Percentiles rank a stretch among this genome's conserved stretches.
These are phyloP conservation scores for Protomyces macrosporus DNA, from an alignment of 1,139 yeast species.

Conservation along the genomic window DNA sequence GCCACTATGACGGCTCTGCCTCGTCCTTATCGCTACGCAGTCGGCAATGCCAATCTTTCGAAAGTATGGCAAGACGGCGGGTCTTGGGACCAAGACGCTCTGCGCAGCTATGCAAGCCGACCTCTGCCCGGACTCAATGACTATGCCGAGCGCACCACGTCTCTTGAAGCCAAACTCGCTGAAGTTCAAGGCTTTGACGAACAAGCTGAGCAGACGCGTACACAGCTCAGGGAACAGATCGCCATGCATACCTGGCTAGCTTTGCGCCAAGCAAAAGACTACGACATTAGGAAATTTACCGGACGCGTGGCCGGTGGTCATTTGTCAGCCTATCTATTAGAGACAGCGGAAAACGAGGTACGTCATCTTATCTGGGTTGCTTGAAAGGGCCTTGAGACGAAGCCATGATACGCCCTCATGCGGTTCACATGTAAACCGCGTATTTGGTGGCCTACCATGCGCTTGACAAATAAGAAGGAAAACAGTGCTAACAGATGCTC, in stretches of 20 bases:
- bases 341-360: not conserved
- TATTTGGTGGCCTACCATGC: too few relatives aligned
- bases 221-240: slow-evolving; percentile 2
- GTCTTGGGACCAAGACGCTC: not conserved
- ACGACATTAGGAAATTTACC: slow-evolving; percentile 7
- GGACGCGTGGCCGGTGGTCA: slow-evolving; percentile 10
- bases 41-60: slow-evolving; percentile 41
- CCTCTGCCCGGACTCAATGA: not conserved
- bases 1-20: slow-evolving; percentile 1
- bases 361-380: too few relatives aligned
- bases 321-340: not conserved
- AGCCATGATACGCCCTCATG: too few relatives aligned
- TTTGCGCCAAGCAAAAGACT: slow-evolving; percentile 1
- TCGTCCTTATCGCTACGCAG: slow-evolving; percentile 34
- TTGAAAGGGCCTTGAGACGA: too few relatives aligned
- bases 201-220: not conserved
- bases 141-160: not conserved
- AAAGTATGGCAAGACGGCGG: slow-evolving; percentile 36
- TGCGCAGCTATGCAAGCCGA: not conserved
- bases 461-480: too few relatives aligned
- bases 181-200: not conserved
- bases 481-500: too few relatives aligned
- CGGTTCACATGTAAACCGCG: too few relatives aligned
- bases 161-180: not conserved
- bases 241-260: slow-evolving; percentile 17